Conservation (phyloP, 345 rosid species). For the Hibiscus tridactylites region DNA sequence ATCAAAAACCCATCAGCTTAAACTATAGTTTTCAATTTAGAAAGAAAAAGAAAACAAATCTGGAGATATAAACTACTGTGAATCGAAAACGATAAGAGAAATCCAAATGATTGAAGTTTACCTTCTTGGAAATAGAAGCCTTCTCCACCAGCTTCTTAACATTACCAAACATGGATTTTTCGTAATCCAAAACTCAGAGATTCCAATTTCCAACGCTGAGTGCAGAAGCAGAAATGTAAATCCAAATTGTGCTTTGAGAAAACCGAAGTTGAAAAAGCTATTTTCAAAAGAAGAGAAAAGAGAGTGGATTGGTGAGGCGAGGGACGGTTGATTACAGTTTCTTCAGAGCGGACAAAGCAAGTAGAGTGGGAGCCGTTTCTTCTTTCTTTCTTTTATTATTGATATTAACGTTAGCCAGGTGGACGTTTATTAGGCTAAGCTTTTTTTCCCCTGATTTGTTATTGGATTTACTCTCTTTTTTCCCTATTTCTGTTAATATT, state of each 20-base stretch:
- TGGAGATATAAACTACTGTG: not conserved
- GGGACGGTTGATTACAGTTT: slow-evolving; percentile 20
- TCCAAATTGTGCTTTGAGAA: slow-evolving; percentile 19
- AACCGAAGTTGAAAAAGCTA: slow-evolving; percentile 8
- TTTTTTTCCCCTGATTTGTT: not conserved
- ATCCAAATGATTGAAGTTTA: not conserved
- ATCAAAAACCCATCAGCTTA: not conserved
- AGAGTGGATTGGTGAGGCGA: not conserved
- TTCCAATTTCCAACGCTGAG: not conserved
- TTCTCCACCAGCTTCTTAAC: slow-evolving; percentile 62
- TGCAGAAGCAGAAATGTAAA: not conserved
- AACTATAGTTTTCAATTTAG: not conserved
- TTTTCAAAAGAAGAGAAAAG: not conserved
- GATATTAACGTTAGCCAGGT: slow-evolving; percentile 21
- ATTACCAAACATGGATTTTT: slow-evolving; percentile 37
- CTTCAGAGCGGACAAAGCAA: slow-evolving; percentile 2
- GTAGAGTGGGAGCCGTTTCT: slow-evolving; percentile 7
- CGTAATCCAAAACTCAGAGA: not conserved
- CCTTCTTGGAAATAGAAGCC: slow-evolving; percentile 49
- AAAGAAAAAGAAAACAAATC: not conserved
- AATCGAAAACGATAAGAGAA: not conserved
- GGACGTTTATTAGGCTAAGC: slow-evolving; percentile 24
- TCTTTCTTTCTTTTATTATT: not conserved
- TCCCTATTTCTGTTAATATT: not conserved
- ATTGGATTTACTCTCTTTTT: not conserved